These are phyloP conservation scores for Magnolia sinica DNA, from an alignment of 164 flowering plant genomes.

Conservation along the genomic window DNA sequence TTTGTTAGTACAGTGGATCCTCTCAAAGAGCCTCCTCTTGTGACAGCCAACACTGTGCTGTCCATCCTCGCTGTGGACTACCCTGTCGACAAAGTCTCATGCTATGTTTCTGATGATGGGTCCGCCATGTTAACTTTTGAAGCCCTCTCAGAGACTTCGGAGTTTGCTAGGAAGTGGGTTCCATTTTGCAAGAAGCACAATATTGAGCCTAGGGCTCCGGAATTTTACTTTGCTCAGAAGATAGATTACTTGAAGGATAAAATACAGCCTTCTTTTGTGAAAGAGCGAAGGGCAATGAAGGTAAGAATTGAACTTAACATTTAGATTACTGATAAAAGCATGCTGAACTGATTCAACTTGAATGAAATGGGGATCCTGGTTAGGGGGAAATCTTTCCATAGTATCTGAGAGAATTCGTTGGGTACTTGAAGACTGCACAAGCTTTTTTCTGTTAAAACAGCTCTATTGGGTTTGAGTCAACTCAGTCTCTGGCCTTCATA, in stretches of 20 bases:
- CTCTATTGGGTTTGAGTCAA: not conserved
- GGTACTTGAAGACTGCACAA: not conserved
- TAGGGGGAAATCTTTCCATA: not conserved
- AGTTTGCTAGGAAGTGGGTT: conserved; percentile 98
- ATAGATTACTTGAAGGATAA: conserved; percentile 96
- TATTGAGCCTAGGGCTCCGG: conserved; percentile 98
- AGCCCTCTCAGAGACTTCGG: conserved; percentile 90
- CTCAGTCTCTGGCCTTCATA: not conserved
- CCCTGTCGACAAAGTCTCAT: conserved; percentile 96
- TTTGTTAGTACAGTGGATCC: conserved; percentile 99
- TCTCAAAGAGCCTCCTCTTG: conserved; percentile 91
- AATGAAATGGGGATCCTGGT: not conserved
- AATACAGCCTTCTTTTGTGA: conserved; percentile 94
- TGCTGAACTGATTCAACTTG: not conserved
- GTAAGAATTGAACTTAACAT: conserved; percentile 31
- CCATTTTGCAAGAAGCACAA: conserved; percentile 95
- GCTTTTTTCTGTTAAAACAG: not conserved
- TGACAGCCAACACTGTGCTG: conserved; percentile 94
- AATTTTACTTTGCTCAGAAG: conserved; percentile 90
- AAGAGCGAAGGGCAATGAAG: conserved; percentile 96
- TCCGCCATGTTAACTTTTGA: conserved; percentile 98
- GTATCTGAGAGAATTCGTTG: not conserved
- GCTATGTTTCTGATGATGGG: conserved; percentile 98
- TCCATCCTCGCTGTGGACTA: conserved; percentile 97
- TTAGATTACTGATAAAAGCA: not conserved